Percentiles rank a stretch among this genome's conserved stretches.
Conservation (phyloP, 192 early-diverging fungal genomes). For the Umbelopsis ramanniana region DNA sequence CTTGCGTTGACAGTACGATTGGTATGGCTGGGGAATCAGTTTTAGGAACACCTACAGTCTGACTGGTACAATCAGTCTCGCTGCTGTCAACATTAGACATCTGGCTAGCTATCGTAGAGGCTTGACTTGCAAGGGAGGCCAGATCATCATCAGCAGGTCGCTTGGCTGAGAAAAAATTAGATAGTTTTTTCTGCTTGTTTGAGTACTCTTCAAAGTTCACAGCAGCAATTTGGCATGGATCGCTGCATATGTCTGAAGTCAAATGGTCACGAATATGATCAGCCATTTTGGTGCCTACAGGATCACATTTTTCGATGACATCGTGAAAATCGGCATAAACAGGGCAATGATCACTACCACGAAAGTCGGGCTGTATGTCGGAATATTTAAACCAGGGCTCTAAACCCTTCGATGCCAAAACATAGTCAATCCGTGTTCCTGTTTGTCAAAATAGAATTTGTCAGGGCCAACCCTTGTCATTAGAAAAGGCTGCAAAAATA, state of each 20-base stretch:
- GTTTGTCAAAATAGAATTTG: no score
- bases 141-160: neutral
- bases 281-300: neutral
- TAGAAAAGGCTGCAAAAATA: neutral
- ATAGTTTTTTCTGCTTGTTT: slow-evolving; percentile 23
- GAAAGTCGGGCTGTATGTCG: slow-evolving; percentile 58
- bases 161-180: slow-evolving; percentile 24
- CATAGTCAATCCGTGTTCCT: slow-evolving; percentile 81
- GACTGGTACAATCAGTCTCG: neutral
- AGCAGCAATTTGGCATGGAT: neutral
- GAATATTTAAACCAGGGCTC: slow-evolving; percentile 63
- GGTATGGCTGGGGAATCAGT: neutral
- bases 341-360: slow-evolving; percentile 87
- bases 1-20: neutral
- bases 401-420: slow-evolving; percentile 58
- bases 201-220: slow-evolving; percentile 24
- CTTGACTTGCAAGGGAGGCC: neutral
- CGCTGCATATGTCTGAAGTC: neutral
- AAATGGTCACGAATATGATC: slow-evolving; percentile 20
- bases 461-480: no score
- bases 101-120: no score
- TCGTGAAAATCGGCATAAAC: slow-evolving; percentile 51
- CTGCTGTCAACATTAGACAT: neutral
- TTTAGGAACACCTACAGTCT: neutral
- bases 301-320: neutral